Conservation (phyloP, 78 protist species). For the Goniomonas avonlea region DNA sequence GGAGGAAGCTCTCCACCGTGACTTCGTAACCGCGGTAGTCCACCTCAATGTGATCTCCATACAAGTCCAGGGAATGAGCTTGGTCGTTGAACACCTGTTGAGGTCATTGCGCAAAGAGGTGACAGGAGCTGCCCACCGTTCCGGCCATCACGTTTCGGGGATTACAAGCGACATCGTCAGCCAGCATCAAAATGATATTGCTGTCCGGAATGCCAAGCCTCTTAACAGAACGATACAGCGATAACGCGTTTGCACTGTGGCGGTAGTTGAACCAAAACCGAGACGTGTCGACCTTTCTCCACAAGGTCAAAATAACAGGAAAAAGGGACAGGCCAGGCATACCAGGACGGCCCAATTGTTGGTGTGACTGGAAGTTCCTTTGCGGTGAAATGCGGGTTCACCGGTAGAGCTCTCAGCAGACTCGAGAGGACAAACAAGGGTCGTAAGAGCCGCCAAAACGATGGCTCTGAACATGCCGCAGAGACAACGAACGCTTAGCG, state of each 20-base stretch:
- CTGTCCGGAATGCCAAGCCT: conserved; percentile 90
- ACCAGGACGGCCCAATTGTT: conserved; percentile 48
- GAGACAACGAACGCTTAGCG: too few relatives aligned
- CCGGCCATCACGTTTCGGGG: conserved; percentile 79
- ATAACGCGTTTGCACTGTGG: conserved; percentile 82
- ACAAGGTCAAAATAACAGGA: background rate
- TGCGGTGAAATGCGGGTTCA: too few relatives aligned
- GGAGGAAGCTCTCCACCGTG: conserved; percentile 79
- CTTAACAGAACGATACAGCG: conserved; percentile 76
- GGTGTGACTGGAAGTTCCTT: background rate
- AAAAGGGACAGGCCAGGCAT: background rate
- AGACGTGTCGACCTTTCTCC: conserved; percentile 65
- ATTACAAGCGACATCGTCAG: conserved; percentile 92
- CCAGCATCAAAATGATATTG: conserved; percentile 77
- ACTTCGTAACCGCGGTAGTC: conserved; percentile 87
- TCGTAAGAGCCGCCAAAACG: too few relatives aligned
- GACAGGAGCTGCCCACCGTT: too few relatives aligned
- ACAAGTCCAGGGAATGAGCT: conserved; percentile 54
- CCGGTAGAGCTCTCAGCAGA: too few relatives aligned
- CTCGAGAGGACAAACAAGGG: too few relatives aligned
- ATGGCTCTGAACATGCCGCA: too few relatives aligned
- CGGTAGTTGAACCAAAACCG: conserved; percentile 94
- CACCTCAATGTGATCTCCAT: conserved; percentile 77
- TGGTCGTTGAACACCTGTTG: conserved; percentile 70
- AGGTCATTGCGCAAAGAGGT: too few relatives aligned